Evolutionary conservation across 768 basidiomycete species (phyloP).

Genomic region (Trametes cubensis): DNA sequence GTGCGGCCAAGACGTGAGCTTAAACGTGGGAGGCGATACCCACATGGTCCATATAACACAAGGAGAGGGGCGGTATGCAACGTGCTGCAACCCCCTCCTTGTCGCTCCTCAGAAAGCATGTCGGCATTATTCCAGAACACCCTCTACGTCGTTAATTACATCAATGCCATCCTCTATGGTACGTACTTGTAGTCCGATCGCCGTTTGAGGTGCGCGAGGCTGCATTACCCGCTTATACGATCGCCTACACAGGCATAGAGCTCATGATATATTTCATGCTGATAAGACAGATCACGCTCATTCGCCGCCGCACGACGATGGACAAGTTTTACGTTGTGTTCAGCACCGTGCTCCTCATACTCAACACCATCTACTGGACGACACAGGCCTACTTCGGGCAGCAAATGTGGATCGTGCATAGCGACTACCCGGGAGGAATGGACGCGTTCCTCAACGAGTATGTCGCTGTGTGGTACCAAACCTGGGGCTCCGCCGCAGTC

Average conservation of each 20-base stretch:
- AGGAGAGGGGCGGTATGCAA: too few species aligned
- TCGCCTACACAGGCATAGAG: slow-evolving; percentile 20
- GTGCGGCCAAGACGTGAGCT: too few species aligned
- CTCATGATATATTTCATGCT: slow-evolving; percentile 27
- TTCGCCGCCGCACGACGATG: neutral
- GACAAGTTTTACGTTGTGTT: slow-evolving; percentile 28
- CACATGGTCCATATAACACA: neutral
- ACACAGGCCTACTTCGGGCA: slow-evolving; percentile 33
- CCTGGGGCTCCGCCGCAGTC: slow-evolving; percentile 29
- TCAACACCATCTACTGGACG: slow-evolving; percentile 33
- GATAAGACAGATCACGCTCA: slow-evolving; percentile 16
- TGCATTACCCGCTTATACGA: too few species aligned
- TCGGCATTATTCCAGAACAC: slow-evolving; percentile 23
- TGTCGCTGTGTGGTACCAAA: slow-evolving; percentile 30
- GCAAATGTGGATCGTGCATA: slow-evolving; percentile 33
- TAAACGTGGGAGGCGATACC: neutral
- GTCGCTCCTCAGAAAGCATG: neutral
- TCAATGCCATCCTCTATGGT: slow-evolving; percentile 27
- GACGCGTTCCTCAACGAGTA: slow-evolving; percentile 26
- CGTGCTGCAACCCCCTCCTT: neutral
- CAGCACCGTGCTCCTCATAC: slow-evolving; percentile 30
- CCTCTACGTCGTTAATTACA: slow-evolving; percentile 23
- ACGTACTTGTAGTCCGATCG: neutral
- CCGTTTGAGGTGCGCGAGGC: too few species aligned
- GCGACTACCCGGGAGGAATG: slow-evolving; percentile 31